A percentile compares a stretch with the other conserved stretches of the same genome.
Evolutionary conservation across 345 rosid species (phyloP).

Genomic region (Boechera retrofracta): DNA sequence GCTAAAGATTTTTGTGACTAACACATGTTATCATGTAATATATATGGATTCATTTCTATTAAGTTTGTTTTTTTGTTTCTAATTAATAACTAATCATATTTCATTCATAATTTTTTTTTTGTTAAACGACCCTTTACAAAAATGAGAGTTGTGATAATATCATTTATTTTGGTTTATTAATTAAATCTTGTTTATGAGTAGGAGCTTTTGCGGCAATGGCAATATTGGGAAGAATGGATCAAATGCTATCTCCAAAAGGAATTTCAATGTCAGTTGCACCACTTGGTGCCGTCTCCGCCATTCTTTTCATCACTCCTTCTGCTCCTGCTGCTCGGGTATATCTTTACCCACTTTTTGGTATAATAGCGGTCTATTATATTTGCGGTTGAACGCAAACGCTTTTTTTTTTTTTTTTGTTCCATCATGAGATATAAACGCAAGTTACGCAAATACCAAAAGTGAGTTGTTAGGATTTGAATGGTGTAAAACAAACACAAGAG

Average conservation of each 20-base stretch:
- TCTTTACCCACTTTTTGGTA: background rate
- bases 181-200: constrained; percentile 32
- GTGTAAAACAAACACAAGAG: constrained; percentile 1
- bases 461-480: constrained; percentile 27
- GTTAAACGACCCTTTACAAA: background rate
- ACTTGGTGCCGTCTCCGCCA: constrained; percentile 86
- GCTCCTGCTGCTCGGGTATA: constrained; percentile 75
- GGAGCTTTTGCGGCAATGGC: constrained; percentile 99
- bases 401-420: background rate
- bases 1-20: background rate
- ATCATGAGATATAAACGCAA: background rate
- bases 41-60: background rate
- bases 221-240: constrained; percentile 82
- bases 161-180: background rate
- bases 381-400: background rate
- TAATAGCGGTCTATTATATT: background rate
- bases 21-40: background rate
- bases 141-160: background rate
- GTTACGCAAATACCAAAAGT: background rate
- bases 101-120: background rate
- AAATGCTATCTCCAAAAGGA: constrained; percentile 71
- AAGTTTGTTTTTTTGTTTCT: background rate
- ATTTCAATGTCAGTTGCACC: constrained; percentile 86
- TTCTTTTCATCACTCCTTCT: constrained; percentile 79
- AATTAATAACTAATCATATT: background rate